Percentiles rank a stretch among this genome's conserved stretches.
phyloP scores from a whole-genome alignment of 208 protist species.

The Porcisia deanei region DNA sequence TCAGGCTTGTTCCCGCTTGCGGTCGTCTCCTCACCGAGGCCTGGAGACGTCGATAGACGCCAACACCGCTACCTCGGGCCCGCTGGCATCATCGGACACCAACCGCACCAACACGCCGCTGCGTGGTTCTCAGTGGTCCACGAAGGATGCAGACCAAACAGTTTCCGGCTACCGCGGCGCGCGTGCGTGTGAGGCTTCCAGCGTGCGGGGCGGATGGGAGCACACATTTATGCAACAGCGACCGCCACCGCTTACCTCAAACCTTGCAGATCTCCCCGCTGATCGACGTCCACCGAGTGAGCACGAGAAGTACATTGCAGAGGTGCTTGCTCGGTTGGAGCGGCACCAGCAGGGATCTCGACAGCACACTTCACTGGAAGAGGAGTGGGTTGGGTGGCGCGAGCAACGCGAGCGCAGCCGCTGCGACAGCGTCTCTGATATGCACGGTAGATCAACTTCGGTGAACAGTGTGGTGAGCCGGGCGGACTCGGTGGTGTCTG shows the following conservation, averaged over 20 bases:
- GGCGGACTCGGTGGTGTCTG: conserved; percentile 64
- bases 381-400: conserved; percentile 77
- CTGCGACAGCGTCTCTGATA: conserved; percentile 28
- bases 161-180: conserved; percentile 4
- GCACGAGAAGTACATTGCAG: conserved; percentile 45
- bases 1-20: not conserved
- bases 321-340: conserved; percentile 44
- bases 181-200: not conserved
- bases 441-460: conserved; percentile 24
- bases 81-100: not conserved
- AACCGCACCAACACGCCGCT: conserved; percentile 24
- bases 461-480: conserved; percentile 47
- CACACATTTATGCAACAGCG: conserved; percentile 22
- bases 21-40: conserved; percentile 2
- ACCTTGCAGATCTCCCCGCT: conserved; percentile 26
- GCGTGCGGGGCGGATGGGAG: conserved; percentile 18
- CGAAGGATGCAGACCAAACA: conserved; percentile 1
- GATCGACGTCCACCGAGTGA: conserved; percentile 25
- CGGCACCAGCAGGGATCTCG: conserved; percentile 15
- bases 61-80: not conserved
- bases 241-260: conserved; percentile 21
- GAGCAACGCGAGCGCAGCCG: conserved; percentile 31
- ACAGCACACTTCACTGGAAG: conserved; percentile 51
- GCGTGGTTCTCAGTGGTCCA: conserved; percentile 1
- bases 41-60: not conserved